Evolutionary conservation across 768 basidiomycete species (phyloP).

Genomic region (Pisolithus marmoratus): DNA sequence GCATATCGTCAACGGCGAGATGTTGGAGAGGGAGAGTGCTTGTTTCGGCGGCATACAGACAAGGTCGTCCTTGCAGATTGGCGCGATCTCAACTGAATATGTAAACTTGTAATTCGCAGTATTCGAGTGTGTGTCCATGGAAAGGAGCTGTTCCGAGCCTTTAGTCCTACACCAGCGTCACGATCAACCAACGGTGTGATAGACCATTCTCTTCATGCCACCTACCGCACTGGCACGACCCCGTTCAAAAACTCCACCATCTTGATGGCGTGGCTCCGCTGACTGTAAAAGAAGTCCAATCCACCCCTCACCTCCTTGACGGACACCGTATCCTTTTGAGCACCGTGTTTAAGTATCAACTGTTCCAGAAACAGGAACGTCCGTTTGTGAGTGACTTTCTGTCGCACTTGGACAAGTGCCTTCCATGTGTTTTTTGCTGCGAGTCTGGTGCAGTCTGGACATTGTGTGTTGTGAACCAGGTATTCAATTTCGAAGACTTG

Average conservation of each 20-base stretch:
- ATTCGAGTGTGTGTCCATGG: constrained; percentile 84
- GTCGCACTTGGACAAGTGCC: constrained; percentile 95
- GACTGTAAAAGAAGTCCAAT: constrained; percentile 94
- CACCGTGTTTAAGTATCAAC: constrained; percentile 91
- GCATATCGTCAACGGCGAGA: constrained; percentile 83
- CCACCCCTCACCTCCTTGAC: constrained; percentile 93
- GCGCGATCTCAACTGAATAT: constrained; percentile 94
- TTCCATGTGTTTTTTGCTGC: constrained; percentile 99
- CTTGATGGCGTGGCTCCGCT: constrained; percentile 86
- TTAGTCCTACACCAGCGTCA: constrained; percentile 56
- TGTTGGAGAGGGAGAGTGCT: constrained; percentile 80
- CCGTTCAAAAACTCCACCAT: constrained; percentile 92
- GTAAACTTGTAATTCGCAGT: constrained; percentile 97
- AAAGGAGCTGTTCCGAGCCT: constrained; percentile 90
- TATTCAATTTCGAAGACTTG: constrained; percentile 98
- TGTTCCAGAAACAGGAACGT: constrained; percentile 98
- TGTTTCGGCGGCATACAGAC: constrained; percentile 83
- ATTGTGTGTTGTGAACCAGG: constrained; percentile 92
- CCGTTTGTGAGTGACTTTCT: constrained; percentile 97
- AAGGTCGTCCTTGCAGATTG: constrained; percentile 97
- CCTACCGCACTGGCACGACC: constrained; percentile 84
- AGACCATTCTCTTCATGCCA: constrained; percentile 3
- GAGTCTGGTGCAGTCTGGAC: constrained; percentile 86
- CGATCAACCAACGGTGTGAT: not conserved
- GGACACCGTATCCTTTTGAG: constrained; percentile 92